A percentile compares a stretch with the other conserved stretches of the same genome.
Evolutionary conservation across 225 moss, liverwort and hornwort genomes (phyloP).

Genomic region (Pseudisothecium myosuroides): DNA sequence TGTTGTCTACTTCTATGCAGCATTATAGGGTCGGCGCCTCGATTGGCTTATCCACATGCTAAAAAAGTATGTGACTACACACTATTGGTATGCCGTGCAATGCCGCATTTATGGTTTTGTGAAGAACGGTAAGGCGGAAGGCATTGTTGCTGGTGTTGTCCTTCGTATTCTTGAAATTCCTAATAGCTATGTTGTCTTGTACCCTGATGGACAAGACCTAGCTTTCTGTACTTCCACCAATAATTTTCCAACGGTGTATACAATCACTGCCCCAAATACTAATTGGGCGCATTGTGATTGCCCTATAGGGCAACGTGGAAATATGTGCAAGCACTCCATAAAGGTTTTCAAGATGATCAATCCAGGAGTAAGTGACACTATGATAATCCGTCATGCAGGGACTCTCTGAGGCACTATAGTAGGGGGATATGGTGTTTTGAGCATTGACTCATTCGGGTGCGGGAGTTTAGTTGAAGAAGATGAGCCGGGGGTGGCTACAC

Average conservation of each 20-base stretch:
- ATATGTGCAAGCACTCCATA: background rate
- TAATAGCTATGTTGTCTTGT: background rate
- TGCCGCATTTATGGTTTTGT: background rate
- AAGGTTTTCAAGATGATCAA: background rate
- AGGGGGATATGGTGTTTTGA: background rate
- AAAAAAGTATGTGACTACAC: background rate
- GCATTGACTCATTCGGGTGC: background rate
- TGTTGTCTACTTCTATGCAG: background rate
- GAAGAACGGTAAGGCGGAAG: too few species aligned
- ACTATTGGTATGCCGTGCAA: background rate
- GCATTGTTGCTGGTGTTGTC: background rate
- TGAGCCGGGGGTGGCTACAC: accelerated
- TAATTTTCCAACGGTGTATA: too few species aligned
- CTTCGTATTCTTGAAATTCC: background rate
- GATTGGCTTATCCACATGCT: background rate
- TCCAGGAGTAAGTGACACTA: accelerated
- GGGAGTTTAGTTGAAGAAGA: too few species aligned
- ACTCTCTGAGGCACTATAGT: background rate
- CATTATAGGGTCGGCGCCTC: accelerated
- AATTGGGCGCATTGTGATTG: background rate
- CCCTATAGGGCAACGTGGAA: background rate
- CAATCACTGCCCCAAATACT: too few species aligned
- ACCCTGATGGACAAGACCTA: accelerated
- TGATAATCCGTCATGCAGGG: background rate
- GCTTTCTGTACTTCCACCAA: too few species aligned